Percentiles rank a stretch among this genome's conserved stretches.
Evolutionary conservation across 2,329 filamentous ascomycete species (phyloP).

Genomic region (Alternaria tenuissima): DNA sequence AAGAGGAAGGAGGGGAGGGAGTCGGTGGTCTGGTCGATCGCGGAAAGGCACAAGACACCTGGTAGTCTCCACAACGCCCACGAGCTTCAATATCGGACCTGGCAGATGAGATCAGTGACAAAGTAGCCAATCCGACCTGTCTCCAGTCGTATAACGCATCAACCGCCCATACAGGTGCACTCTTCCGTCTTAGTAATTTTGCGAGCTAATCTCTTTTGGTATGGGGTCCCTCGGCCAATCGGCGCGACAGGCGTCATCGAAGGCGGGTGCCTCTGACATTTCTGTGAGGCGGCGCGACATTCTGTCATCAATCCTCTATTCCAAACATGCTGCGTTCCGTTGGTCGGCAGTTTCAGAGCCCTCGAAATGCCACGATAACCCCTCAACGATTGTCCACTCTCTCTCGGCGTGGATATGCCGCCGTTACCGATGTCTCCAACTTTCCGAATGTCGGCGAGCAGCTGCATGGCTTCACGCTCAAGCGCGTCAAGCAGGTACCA

Average conservation of each 20-base stretch:
- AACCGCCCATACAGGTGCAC: conserved; percentile 17
- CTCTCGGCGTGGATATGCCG: conserved; percentile 58
- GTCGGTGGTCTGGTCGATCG: conserved; percentile 24
- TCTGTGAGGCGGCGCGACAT: conserved; percentile 16
- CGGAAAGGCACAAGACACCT: conserved; percentile 19
- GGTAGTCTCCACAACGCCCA: conserved; percentile 21
- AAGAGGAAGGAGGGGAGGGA: conserved; percentile 25
- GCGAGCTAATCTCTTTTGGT: conserved; percentile 24
- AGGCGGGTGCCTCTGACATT: conserved; percentile 21
- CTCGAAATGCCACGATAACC: conserved; percentile 20
- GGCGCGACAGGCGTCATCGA: conserved; percentile 28
- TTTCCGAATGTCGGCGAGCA: conserved; percentile 83
- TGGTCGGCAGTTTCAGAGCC: conserved; percentile 38
- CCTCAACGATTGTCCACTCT: conserved; percentile 19
- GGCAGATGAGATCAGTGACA: conserved; percentile 4
- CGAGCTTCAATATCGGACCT: conserved; percentile 15
- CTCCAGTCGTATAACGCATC: conserved; percentile 8
- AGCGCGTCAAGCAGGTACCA: conserved; percentile 88
- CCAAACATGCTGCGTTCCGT: conserved; percentile 50
- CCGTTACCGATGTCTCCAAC: conserved; percentile 77
- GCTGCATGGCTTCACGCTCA: conserved; percentile 91
- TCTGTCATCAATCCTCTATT: conserved; percentile 4
- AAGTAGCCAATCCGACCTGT: conserved; percentile 11
- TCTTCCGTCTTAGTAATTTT: conserved; percentile 30
- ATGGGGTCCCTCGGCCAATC: conserved; percentile 27